Evolutionary conservation across 176 grass and related monocot species (phyloP).

Genomic region (Saccharum officinarum): DNA sequence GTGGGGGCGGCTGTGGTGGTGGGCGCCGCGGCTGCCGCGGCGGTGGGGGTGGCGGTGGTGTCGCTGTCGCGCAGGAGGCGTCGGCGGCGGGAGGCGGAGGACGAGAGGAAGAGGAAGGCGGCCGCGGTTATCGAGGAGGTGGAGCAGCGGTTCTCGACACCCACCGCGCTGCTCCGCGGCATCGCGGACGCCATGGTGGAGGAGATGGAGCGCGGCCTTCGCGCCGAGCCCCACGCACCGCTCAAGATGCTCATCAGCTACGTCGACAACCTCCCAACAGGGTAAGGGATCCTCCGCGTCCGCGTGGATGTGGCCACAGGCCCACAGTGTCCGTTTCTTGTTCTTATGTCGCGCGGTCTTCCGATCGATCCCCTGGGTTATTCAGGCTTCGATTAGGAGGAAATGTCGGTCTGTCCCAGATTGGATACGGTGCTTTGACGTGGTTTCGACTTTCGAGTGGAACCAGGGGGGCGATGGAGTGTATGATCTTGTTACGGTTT

Average conservation of each 20-base stretch:
- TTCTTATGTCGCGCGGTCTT: neutral
- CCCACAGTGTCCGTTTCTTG: neutral
- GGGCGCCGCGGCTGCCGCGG: constrained; percentile 62
- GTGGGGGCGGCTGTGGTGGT: constrained; percentile 58
- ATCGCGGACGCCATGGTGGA: constrained; percentile 89
- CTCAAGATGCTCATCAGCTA: constrained; percentile 95
- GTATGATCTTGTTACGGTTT: constrained; percentile 1
- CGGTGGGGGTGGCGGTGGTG: constrained; percentile 55
- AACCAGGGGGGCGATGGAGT: neutral
- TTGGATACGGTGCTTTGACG: constrained; percentile 1
- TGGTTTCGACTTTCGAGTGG: neutral
- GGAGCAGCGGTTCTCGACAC: constrained; percentile 60
- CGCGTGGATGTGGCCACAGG: neutral
- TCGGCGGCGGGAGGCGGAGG: constrained; percentile 36
- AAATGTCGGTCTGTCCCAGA: constrained; percentile 27
- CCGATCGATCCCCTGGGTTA: neutral
- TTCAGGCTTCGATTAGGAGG: neutral
- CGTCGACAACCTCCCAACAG: constrained; percentile 89
- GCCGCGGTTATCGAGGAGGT: constrained; percentile 61
- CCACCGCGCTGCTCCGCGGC: constrained; percentile 65
- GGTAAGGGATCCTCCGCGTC: constrained; percentile 47
- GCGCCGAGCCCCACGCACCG: constrained; percentile 52
- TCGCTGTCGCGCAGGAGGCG: constrained; percentile 41
- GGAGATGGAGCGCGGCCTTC: constrained; percentile 84
- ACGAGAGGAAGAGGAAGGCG: constrained; percentile 32